phyloP scores from a whole-genome alignment of 2,329 filamentous ascomycete genomes.

The Beauveria sp. region DNA sequence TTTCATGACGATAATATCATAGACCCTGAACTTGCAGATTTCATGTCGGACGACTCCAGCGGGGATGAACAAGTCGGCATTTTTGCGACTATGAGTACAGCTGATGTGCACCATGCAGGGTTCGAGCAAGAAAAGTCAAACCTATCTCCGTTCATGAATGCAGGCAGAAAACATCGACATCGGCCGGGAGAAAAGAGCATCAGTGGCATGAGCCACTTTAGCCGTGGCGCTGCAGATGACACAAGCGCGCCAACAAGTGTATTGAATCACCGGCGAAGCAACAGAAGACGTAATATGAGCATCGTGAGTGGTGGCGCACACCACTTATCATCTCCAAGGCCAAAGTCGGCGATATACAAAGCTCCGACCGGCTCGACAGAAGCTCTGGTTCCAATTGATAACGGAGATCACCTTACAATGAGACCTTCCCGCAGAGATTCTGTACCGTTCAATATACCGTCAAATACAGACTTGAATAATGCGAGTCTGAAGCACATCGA shows the following conservation, averaged over 20 bases:
- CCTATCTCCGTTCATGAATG: conserved; percentile 64
- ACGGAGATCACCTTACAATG: conserved; percentile 33
- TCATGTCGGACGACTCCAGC: conserved; percentile 92
- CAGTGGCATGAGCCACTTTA: conserved; percentile 60
- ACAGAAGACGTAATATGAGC: conserved; percentile 74
- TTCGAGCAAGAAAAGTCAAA: conserved; percentile 68
- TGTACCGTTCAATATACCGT: conserved; percentile 65
- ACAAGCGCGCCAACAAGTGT: conserved; percentile 46
- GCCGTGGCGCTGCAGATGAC: conserved; percentile 60
- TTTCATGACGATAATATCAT: conserved; percentile 99
- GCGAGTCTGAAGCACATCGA: conserved; percentile 85
- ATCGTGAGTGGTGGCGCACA: conserved; percentile 55
- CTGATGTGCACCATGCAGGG: conserved; percentile 54
- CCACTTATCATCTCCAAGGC: conserved; percentile 66
- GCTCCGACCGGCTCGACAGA: conserved; percentile 46
- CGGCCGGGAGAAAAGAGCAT: conserved; percentile 70
- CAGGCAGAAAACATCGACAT: conserved; percentile 65
- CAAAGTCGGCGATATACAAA: conserved; percentile 50
- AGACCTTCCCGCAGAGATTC: conserved; percentile 71
- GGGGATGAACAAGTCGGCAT: conserved; percentile 88
- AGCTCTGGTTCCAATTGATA: conserved; percentile 40
- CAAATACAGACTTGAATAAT: conserved; percentile 76
- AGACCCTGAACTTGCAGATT: conserved; percentile 88
- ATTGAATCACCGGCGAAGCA: conserved; percentile 51
- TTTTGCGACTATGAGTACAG: conserved; percentile 65